These are phyloP conservation scores for Globisporangium spinosum DNA, from an alignment of 352 stramenopile genomes.

Conservation along the genomic window DNA sequence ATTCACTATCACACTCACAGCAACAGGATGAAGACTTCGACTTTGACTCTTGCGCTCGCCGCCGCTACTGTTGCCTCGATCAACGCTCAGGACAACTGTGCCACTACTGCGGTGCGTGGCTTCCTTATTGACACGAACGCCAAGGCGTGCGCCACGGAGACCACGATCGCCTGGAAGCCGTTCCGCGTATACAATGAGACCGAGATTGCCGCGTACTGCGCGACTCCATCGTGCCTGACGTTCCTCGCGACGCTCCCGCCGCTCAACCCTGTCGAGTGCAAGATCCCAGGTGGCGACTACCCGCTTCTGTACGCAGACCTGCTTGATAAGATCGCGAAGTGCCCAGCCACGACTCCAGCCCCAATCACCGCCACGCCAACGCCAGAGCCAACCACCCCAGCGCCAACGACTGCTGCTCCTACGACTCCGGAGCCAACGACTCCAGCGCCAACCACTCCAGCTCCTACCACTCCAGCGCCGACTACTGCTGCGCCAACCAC, in stretches of 20 bases:
- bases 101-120: neutral
- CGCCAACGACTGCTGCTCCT: neutral
- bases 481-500: neutral
- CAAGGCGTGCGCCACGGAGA: neutral
- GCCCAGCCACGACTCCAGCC: neutral
- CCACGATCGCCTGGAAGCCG: slow-evolving; percentile 1
- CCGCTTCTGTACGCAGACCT: neutral
- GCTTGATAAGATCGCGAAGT: neutral
- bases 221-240: neutral
- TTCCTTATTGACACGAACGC: neutral
- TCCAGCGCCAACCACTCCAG: neutral
- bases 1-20: too few relatives aligned
- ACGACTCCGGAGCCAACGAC: neutral
- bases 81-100: neutral
- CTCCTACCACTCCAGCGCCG: neutral
- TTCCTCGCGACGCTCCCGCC: slow-evolving; percentile 10
- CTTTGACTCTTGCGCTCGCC: neutral
- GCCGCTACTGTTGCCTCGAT: neutral
- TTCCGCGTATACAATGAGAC: slow-evolving; percentile 10
- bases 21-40: neutral
- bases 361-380: neutral
- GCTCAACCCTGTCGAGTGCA: slow-evolving; percentile 9
- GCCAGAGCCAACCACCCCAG: neutral
- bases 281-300: slow-evolving; percentile 1
- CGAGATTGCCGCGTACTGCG: slow-evolving; percentile 9